Evolutionary conservation across 495 filamentous ascomycete species (phyloP), one percentile per base, ranked within the genome.

Genomic region (Talaromyces proteolyticus): DNA sequence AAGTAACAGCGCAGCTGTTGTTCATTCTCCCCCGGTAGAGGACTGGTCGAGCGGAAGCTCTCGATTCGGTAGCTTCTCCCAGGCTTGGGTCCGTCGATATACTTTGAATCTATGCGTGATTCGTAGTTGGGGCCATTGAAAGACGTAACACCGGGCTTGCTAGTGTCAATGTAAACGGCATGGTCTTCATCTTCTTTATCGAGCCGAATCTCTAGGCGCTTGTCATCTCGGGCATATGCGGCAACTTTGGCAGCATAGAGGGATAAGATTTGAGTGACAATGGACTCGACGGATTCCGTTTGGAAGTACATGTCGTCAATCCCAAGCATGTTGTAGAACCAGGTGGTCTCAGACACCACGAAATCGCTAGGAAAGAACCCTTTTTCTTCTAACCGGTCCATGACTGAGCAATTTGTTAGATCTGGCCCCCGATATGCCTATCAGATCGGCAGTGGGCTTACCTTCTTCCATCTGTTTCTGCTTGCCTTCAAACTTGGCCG

Each of bases 271-370:
- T 96, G 87, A 59, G 86, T 95, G 52, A 89, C 86, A 54, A 98
- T 92, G 44, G 87, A 88, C 38, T 91, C 87, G 20, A 84, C 85
- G 3, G 79, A 79, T 71, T 98, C 93, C 29, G 89, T 88, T 64
- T 95, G 87, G 75, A 98, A 98, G 71, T 98, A 98, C 73, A 95
- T 91, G 68, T 98, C 93, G 67, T 98, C 93, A 59, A 98, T 98
- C 46, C 93, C 94, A 12, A 98, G 79, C 64, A 91, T 86, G 57
- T 93, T 87, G 72, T 98, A 98, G 76, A 98, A 98, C 94, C 93
- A 97, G 16, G 78, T 77, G 24, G 89, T 88, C 68, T 98, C 90
- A 2, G 82, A 78, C 50, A 91, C 82, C 34, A 96, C 78, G 54
- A 96, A 86, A 38, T 87, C 79, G 47, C 76, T 72, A 2, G 93